Evolutionary conservation across 2,329 filamentous ascomycete genomes (phyloP), one percentile per base, ranked within the genome.

Genomic region (Escovopsis sp.): DNA sequence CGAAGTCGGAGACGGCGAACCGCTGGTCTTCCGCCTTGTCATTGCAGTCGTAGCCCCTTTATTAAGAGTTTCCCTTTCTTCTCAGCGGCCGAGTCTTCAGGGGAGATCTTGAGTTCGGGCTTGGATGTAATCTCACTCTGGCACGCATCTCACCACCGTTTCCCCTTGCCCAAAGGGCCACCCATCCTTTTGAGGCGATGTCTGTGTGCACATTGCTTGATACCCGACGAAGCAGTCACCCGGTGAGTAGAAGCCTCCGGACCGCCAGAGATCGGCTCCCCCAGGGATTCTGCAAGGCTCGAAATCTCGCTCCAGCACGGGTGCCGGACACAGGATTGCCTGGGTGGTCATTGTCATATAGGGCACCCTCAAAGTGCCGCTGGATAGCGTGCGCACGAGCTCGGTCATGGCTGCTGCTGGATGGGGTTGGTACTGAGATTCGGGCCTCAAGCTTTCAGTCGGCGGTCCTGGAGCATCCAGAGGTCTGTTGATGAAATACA

Each of bases 151-250:
- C 7, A 54, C 56, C 1, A 46, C 53, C 1, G 55, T 59, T 44
- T 59, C 55, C 12, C 47, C 54, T 2, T 41, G 23, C 3, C 36
- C 39, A 2, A 58, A 38, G 2, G 54, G 49, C 45, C 51, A 55
- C 11, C 45, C 45, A 18, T 48, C 43, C 6, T 39, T 44, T 7
- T 45, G 41, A 11, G 38, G 43, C 5, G 36, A 38, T 5, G 51
- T 53, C 40, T 54, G 51, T 18, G 51, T 53, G 44, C 57, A 58
- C 38, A 42, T 45, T 9, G 54, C 47, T 12, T 39, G 43, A 37
- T 59, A 59, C 12, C 55, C 56, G 6, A 42, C 36, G 38, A 56
- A 56, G 46, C 56, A 59, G 12, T 51, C 44, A 8, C 56, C 57
- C 3, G 57, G 56, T 6, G 55, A 59, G 44, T 55, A 58, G 43